Base-by-base conservation (phyloP, 768 basidiomycete species). In the Serendipita vermifera region DNA sequence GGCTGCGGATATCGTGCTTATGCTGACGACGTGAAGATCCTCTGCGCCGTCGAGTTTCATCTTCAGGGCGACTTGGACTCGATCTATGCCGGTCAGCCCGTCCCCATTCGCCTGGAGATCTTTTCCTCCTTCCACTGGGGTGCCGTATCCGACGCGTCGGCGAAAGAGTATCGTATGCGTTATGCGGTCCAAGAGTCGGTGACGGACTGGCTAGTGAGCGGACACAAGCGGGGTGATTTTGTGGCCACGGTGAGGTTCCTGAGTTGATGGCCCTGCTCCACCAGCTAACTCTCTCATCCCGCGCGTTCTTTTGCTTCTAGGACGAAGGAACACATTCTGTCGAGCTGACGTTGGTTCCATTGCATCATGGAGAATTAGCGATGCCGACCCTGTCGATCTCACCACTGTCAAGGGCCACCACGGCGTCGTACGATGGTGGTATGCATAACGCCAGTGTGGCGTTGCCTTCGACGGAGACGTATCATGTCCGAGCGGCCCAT, bases 151-250 rank as follows among this genome's bases (percentile, higher is more conserved):
- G 20, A 3, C 20, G 62, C 5, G 61, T 61, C 67, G 74, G 57
- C 66, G 67, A 31, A 69, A 75, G 68, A 67, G 55, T 84, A 82
- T 64, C 63, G 68, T 36, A 74, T 93, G 69, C 77, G 82, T 33
- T 97, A 85, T 64, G 87, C 92, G 60, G 74, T 96, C 14, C 81
- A 87, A 57, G 87, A 90, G 61, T 75, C 81, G 67, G 76, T 81
- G 15, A 81, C 80, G 48, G 85, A 88, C 61, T 97, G 93, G 93
- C 73, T 96, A 2, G 79, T 97, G 6, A 86, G 88, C 59, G 93
- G 93, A 6, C 76, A 77, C 38, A 94, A 92, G 69, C 80, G 85
- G 54, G 92, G 91, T 0, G 85, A 86, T 61, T 93, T 88, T 62
- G 55, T 75, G 15, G 87, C 85, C 2, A 74, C 72, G 69, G 93